phyloP scores from a whole-genome alignment of 2,329 filamentous ascomycete species.

The Colletotrichum liriopes region DNA sequence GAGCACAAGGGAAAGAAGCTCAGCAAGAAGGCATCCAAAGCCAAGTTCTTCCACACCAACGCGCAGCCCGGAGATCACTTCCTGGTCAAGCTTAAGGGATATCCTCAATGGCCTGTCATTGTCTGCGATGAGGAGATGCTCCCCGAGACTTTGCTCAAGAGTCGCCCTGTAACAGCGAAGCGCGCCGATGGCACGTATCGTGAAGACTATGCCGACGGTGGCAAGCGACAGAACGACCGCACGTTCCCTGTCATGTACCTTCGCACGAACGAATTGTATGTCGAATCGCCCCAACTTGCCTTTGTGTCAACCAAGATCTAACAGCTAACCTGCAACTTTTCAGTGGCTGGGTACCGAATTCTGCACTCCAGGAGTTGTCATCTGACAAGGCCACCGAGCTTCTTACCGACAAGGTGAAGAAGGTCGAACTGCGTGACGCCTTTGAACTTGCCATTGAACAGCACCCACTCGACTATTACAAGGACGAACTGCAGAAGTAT shows the following conservation, averaged over 20 bases:
- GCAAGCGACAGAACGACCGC: conserved; percentile 87
- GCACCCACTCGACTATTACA: conserved; percentile 86
- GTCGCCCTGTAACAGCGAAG: conserved; percentile 87
- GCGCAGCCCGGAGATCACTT: conserved; percentile 93
- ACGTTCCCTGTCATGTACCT: conserved; percentile 97
- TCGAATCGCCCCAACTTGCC: conserved; percentile 47
- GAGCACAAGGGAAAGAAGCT: conserved; percentile 83
- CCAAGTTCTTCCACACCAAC: conserved; percentile 79
- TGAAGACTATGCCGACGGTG: conserved; percentile 89
- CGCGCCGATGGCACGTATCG: conserved; percentile 88
- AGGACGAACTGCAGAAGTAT: conserved; percentile 81
- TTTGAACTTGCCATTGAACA: conserved; percentile 86
- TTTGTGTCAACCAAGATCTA: background rate
- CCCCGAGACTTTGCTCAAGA: conserved; percentile 81
- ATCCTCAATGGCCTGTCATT: conserved; percentile 94
- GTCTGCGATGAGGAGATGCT: conserved; percentile 97
- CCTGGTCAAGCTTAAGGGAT: conserved; percentile 94
- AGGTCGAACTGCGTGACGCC: conserved; percentile 80
- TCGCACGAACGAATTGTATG: conserved; percentile 97
- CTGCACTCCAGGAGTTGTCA: conserved; percentile 83
- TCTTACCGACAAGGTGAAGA: conserved; percentile 84
- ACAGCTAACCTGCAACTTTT: conserved; percentile 23
- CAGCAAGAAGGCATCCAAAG: conserved; percentile 87
- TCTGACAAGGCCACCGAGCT: conserved; percentile 78
- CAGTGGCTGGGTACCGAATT: conserved; percentile 94